These are phyloP conservation scores for Leccinum subrobustum DNA, from an alignment of 1,284 basidiomycete genomes.

Conservation along the genomic window DNA sequence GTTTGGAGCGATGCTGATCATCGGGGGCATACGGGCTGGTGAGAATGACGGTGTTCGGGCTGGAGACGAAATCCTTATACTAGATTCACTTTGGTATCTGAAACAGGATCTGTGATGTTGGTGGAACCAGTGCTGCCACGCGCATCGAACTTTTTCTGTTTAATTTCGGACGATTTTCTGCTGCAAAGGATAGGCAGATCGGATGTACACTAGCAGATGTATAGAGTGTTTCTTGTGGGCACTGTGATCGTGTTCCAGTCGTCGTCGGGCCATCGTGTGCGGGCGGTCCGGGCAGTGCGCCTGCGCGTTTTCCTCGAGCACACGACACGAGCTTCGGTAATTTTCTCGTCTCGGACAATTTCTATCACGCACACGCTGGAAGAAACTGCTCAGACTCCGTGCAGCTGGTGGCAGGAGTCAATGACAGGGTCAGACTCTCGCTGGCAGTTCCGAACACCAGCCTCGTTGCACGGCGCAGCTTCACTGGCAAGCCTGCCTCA, in stretches of 20 bases:
- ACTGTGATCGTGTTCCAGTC: no score
- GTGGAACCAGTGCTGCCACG: no score
- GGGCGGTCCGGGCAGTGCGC: neutral
- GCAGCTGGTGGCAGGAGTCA: neutral
- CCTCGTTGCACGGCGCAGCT: conserved; percentile 24
- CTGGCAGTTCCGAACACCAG: neutral
- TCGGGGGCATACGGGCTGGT: neutral
- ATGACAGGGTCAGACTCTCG: neutral
- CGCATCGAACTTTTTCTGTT: neutral
- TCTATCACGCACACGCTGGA: neutral
- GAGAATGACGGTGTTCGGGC: neutral
- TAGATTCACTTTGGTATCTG: conserved; percentile 1
- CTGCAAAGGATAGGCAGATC: neutral
- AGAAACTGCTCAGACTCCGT: neutral
- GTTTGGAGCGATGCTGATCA: neutral
- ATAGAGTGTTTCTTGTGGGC: neutral
- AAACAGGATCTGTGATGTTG: neutral
- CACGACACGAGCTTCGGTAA: neutral
- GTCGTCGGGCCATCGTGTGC: no score
- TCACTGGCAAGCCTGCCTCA: conserved; percentile 5
- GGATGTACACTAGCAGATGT: neutral
- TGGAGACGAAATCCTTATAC: neutral
- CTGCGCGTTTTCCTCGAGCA: neutral
- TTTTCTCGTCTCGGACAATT: neutral
- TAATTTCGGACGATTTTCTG: conserved; percentile 10